Base-by-base conservation (phyloP, 2,329 filamentous ascomycete genomes). In the Tetracladium maxilliforme region DNA sequence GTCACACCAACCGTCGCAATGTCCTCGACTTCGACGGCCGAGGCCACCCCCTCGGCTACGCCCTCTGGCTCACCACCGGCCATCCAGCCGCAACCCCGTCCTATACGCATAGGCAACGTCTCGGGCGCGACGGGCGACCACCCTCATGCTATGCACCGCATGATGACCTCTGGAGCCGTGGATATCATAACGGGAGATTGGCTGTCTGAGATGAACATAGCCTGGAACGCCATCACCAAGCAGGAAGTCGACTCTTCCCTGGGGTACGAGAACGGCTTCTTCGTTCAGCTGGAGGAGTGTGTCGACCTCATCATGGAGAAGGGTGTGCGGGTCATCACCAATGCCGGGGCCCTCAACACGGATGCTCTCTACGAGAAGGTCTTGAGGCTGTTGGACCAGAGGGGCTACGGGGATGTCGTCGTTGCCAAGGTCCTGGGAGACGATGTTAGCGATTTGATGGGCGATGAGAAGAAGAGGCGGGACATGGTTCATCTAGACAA, bases 181-280 rank as follows among this genome's bases (percentile, higher is more conserved):
- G 48, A 55, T 29, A 44, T 50, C 19, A 51, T 56, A 27, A 51
- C 48, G 4, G 51, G 50, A 4, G 51, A 55, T 31, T 55, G 52
- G 36, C 41, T 54, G 2, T 48, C 48, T 3, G 48, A 49, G 29
- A 34, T 44, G 35, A 45, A 44, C 23, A 41, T 43, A 9, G 41
- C 42, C 6, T 43, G 39, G 37, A 42, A 42, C 17, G 35, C 39
- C 5, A 40, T 40, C 19, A 26, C 32, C n/a, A 38, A 39, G n/a
- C n/a, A n/a, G 25, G 13, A 14, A 4, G 18, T 27, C 4, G 25
- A 38, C 16, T 32, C 33, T 4, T 17, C 29, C 4, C 19, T 38
- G 5, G 40, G 38, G 6, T 41, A 41, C 18, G 41, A 42, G 25
- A 18, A 16, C 21, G 36, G 37, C 3, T 38, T 40, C 23, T 29